These are phyloP conservation scores for Suillus cothurnatus DNA, from an alignment of 768 basidiomycete genomes.

Conservation along the genomic window DNA sequence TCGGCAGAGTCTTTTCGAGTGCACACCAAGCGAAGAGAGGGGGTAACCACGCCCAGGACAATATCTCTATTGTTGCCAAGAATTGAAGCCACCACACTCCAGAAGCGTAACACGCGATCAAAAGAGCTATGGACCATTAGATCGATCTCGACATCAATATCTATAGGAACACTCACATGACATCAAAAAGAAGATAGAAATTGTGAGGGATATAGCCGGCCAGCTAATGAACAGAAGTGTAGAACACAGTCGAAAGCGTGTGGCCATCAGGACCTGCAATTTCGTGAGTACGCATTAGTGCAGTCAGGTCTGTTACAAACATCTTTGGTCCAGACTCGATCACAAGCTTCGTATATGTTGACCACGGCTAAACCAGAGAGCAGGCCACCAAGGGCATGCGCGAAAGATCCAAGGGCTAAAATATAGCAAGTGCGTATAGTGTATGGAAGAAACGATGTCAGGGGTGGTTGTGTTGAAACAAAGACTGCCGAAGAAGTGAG, in stretches of 20 bases:
- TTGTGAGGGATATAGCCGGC: background rate
- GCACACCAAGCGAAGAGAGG: constrained; percentile 2
- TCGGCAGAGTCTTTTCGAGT: constrained; percentile 8
- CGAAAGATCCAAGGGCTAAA: constrained; percentile 6
- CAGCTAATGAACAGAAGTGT: background rate
- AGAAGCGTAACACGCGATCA: constrained; percentile 5
- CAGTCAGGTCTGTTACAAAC: constrained; percentile 3
- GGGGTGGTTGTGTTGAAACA: background rate
- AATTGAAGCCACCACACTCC: constrained; percentile 5
- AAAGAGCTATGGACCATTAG: background rate
- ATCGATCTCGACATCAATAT: background rate
- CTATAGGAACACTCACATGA: background rate
- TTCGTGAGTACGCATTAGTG: background rate
- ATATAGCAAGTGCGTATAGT: background rate
- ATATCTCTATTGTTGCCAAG: background rate
- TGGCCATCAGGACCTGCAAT: background rate
- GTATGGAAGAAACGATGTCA: constrained; percentile 4
- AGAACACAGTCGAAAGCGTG: background rate
- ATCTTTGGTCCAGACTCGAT: constrained; percentile 2
- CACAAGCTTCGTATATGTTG: constrained; percentile 1
- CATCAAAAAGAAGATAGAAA: background rate
- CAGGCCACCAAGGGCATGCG: constrained; percentile 5
- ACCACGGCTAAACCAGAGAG: constrained; percentile 3
- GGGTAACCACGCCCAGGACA: constrained; percentile 5
- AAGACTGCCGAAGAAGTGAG: constrained; percentile 8